Conservation (phyloP, 805 yeast species). For the Wickerhamiella brachini region DNA sequence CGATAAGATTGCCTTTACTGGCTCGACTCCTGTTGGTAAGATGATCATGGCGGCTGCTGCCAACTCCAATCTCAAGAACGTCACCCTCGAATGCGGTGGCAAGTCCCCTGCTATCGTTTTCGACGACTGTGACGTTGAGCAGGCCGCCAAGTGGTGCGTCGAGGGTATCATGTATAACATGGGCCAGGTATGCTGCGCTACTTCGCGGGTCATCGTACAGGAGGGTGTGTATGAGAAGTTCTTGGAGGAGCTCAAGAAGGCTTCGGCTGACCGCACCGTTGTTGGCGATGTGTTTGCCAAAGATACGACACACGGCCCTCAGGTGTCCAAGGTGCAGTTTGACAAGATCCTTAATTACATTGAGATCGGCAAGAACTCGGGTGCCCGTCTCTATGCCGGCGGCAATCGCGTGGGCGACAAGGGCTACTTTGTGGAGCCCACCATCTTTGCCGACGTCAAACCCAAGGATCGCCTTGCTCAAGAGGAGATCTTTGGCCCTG, state of each 20-base stretch:
- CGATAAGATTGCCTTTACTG: constrained; percentile 85
- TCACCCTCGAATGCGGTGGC: constrained; percentile 91
- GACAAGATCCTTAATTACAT: constrained; percentile 63
- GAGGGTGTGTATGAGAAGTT: constrained; percentile 68
- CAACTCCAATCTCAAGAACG: constrained; percentile 54
- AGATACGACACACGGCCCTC: constrained; percentile 76
- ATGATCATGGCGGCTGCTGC: constrained; percentile 64
- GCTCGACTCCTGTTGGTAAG: constrained; percentile 83
- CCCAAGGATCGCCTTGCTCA: constrained; percentile 51
- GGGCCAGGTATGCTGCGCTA: constrained; percentile 94
- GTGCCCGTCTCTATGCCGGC: constrained; percentile 70
- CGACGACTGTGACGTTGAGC: constrained; percentile 69
- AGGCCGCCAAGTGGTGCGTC: constrained; percentile 60
- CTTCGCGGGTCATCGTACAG: constrained; percentile 82
- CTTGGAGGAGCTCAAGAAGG: constrained; percentile 39
- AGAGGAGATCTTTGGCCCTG: constrained; percentile 87
- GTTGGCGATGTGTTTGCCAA: constrained; percentile 73
- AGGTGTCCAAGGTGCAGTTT: constrained; percentile 65
- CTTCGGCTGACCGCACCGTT: constrained; percentile 37
- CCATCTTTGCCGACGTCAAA: constrained; percentile 58
- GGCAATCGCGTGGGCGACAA: constrained; percentile 42
- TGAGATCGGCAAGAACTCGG: constrained; percentile 64
- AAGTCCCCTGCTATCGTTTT: constrained; percentile 84
- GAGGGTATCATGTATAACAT: constrained; percentile 81
- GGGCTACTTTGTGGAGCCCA: constrained; percentile 64